Conservation (phyloP, 257 asterid genomes). For the Nicotiana obtusifolia region DNA sequence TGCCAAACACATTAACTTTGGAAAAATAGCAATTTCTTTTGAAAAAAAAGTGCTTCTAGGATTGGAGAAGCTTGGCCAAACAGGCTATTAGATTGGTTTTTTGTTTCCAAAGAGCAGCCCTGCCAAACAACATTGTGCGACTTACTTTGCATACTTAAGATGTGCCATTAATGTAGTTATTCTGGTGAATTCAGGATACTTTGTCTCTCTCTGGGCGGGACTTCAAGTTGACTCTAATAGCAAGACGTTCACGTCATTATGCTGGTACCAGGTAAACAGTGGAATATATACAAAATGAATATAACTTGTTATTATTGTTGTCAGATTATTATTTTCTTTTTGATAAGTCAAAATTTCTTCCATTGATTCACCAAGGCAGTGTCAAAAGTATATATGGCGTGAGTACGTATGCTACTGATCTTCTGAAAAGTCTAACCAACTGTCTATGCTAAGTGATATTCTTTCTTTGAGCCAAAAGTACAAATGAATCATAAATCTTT, state of each 20-base stretch:
- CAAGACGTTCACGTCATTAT: conserved; percentile 92
- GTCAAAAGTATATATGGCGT: neutral
- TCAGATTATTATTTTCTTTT: neutral
- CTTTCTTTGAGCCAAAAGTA: neutral
- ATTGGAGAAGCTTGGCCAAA: too few species aligned
- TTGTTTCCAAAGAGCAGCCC: neutral
- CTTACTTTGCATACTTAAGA: neutral
- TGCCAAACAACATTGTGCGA: neutral
- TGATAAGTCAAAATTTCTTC: neutral
- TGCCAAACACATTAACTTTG: too few species aligned
- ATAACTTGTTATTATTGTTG: neutral
- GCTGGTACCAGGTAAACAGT: conserved; percentile 85
- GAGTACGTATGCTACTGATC: neutral
- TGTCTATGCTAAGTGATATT: conserved; percentile 5
- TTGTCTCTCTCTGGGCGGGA: conserved; percentile 69
- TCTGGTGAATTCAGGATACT: conserved; percentile 52
- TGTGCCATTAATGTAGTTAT: conserved; percentile 1
- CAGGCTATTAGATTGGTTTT: too few species aligned
- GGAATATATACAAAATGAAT: neutral
- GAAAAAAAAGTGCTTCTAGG: too few species aligned
- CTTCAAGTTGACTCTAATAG: conserved; percentile 67
- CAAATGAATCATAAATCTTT: neutral
- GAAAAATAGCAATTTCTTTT: too few species aligned
- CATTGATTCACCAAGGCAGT: neutral
- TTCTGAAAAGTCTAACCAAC: neutral